Base-by-base conservation (phyloP, 768 basidiomycete genomes). In the Neoboletus subvelutipes region DNA sequence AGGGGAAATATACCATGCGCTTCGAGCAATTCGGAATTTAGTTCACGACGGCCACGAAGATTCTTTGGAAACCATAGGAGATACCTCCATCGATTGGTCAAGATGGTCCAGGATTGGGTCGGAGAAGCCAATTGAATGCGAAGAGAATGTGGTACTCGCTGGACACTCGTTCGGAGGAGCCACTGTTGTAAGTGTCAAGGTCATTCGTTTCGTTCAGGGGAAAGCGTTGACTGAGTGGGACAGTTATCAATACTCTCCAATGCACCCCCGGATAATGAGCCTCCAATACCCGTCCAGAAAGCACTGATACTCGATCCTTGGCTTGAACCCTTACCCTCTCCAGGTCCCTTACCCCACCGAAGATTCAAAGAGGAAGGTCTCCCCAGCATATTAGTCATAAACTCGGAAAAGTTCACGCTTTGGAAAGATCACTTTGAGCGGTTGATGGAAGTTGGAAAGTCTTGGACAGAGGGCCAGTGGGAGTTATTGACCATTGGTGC, bases 231-330 rank as follows among this genome's bases (percentile, higher is more conserved):
- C 39, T 36, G 9, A 54, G 17, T 36, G 37, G 26, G 15, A 45
- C 28, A 88, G 86, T 69, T 88, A 41, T 81, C 82, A 11, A 67
- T 87, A 10, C 73, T 88, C 12, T 83, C 85, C 24, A 77, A 75
- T 4, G 63, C 73, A 26, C 77, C 84, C 7, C 76, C 80, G 18
- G 67, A 69, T 28, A 70, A 69, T 3, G 74, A 79, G 55, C 45
- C 66, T 13, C 67, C 64, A 3, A 76, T 92, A 53, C 86, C 85
- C 0, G 72, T 89, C 49, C 70, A 75, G 7, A 80, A 81, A 46
- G 83, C 80, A 10, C 66, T 94, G 22, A 76, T 87, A 22, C 78
- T 91, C 18, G 92, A 94, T 71, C 92, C 92, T 20, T 94, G 92
- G 92, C 72, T 93, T 9, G 90, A 93, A 54, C 89, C 91, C 18